Evolutionary conservation across 768 basidiomycete species (phyloP).

Genomic region (Mycena vulgaris): DNA sequence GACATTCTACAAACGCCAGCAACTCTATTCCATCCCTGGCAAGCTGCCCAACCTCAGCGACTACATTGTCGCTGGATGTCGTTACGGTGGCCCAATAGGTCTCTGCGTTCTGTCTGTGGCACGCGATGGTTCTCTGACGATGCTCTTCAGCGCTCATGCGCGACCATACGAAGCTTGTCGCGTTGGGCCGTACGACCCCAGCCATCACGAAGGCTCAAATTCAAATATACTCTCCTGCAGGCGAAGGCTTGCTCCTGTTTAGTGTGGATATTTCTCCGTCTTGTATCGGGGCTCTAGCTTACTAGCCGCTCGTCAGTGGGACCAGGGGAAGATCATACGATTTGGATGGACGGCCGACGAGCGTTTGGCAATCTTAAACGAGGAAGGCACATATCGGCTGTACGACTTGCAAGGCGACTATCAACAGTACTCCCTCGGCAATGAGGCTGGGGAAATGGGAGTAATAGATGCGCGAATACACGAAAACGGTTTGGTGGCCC

Average conservation of each 20-base stretch:
- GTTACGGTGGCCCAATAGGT: constrained; percentile 94
- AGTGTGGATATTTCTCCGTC: constrained; percentile 71
- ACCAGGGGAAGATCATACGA: constrained; percentile 84
- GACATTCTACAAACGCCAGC: constrained; percentile 90
- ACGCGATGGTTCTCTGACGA: constrained; percentile 19
- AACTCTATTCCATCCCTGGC: constrained; percentile 86
- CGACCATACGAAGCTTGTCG: constrained; percentile 84
- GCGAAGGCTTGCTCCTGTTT: constrained; percentile 76
- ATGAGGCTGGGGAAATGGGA: constrained; percentile 86
- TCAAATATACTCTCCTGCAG: constrained; percentile 89
- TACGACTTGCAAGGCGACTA: constrained; percentile 93
- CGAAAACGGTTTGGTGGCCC: constrained; percentile 88
- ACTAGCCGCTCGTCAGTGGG: constrained; percentile 76
- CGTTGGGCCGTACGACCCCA: constrained; percentile 72
- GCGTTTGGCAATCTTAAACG: constrained; percentile 86
- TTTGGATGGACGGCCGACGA: constrained; percentile 92
- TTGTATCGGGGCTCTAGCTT: constrained; percentile 31
- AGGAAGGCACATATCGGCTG: constrained; percentile 92
- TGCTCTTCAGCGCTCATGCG: constrained; percentile 82
- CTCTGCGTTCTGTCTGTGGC: constrained; percentile 39
- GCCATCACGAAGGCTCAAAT: constrained; percentile 85
- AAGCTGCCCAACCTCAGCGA: constrained; percentile 85
- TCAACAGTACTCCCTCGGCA: constrained; percentile 86
- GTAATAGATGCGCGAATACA: constrained; percentile 90
- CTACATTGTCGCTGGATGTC: constrained; percentile 85